Percentiles rank a stretch among this genome's conserved stretches.
phyloP scores from a whole-genome alignment of 2,329 filamentous ascomycete genomes.

The Leptographium wingfieldii region DNA sequence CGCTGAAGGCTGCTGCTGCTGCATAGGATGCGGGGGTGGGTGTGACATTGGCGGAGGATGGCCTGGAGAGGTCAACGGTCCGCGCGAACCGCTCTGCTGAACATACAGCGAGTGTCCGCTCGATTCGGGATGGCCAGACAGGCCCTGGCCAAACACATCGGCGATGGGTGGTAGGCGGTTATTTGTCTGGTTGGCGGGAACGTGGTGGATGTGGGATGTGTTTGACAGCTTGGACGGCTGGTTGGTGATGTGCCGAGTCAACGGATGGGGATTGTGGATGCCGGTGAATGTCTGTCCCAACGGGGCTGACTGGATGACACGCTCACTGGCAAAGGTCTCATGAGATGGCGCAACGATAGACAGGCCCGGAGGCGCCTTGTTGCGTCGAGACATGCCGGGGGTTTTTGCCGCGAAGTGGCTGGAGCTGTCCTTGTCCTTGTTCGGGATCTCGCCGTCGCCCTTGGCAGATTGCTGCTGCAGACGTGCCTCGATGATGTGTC shows the following conservation, averaged over 20 bases:
- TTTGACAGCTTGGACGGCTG: constrained; percentile 72
- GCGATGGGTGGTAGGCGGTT: constrained; percentile 89
- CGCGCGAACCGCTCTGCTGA: constrained; percentile 50
- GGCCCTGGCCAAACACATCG: constrained; percentile 80
- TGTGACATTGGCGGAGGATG: constrained; percentile 43
- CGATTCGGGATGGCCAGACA: constrained; percentile 49
- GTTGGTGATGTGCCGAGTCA: constrained; percentile 67
- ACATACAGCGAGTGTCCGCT: constrained; percentile 40
- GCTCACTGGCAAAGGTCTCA: constrained; percentile 81
- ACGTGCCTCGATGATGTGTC: constrained; percentile 86
- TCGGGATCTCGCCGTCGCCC: constrained; percentile 49
- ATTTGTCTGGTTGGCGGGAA: constrained; percentile 75
- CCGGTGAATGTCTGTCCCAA: constrained; percentile 93
- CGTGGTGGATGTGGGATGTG: constrained; percentile 82
- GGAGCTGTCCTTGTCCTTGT: constrained; percentile 37
- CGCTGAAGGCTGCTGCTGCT: constrained; percentile 26
- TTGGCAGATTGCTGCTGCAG: constrained; percentile 78
- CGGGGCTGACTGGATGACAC: constrained; percentile 92
- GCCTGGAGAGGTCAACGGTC: constrained; percentile 64
- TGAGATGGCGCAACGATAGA: constrained; percentile 93
- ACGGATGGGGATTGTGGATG: constrained; percentile 63
- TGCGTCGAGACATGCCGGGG: constrained; percentile 58
- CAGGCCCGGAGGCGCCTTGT: constrained; percentile 76
- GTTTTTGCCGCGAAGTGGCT: constrained; percentile 51
- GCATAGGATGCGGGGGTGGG: constrained; percentile 13